phyloP scores from a whole-genome alignment of 225 moss, liverwort and hornwort species.

The Bryoerythrophyllum caledonicum region DNA sequence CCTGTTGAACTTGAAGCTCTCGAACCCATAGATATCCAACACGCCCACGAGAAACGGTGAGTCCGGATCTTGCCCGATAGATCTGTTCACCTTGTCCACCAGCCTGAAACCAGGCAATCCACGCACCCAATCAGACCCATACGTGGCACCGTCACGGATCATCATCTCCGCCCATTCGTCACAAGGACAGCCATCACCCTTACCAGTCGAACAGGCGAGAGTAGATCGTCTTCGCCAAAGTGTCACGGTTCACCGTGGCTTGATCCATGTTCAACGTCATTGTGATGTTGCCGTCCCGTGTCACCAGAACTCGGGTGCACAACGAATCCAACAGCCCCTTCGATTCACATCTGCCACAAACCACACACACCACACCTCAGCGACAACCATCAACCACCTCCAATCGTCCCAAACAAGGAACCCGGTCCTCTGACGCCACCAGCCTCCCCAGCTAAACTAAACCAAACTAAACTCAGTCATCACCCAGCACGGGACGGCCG shows the following conservation, averaged over 20 bases:
- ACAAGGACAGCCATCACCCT: slow-evolving; percentile 12
- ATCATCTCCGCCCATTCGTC: background rate
- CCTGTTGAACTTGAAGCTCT: slow-evolving; percentile 98
- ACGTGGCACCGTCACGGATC: background rate
- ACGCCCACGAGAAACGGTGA: slow-evolving; percentile 87
- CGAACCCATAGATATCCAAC: slow-evolving; percentile 99
- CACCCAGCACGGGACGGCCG: background rate
- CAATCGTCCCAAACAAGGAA: slow-evolving; percentile 12
- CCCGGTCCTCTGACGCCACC: background rate
- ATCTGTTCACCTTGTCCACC: slow-evolving; percentile 98
- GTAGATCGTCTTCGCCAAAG: slow-evolving; percentile 94
- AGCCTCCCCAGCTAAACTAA: background rate
- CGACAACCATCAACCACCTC: background rate
- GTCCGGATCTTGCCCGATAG: slow-evolving; percentile 96
- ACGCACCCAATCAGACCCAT: slow-evolving; percentile 2
- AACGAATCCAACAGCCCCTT: slow-evolving; percentile 93
- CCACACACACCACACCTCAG: background rate
- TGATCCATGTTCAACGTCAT: slow-evolving; percentile 82
- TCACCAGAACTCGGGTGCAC: slow-evolving; percentile 79
- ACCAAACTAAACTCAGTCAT: background rate
- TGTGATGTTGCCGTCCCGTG: slow-evolving; percentile 91
- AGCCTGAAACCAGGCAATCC: slow-evolving; percentile 53
- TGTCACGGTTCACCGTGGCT: slow-evolving; percentile 91
- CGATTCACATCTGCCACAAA: slow-evolving; percentile 63
- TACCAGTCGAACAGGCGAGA: slow-evolving; percentile 99